Base-by-base conservation (phyloP, 2,329 filamentous ascomycete genomes). In the Fusarium keratoplasticum region DNA sequence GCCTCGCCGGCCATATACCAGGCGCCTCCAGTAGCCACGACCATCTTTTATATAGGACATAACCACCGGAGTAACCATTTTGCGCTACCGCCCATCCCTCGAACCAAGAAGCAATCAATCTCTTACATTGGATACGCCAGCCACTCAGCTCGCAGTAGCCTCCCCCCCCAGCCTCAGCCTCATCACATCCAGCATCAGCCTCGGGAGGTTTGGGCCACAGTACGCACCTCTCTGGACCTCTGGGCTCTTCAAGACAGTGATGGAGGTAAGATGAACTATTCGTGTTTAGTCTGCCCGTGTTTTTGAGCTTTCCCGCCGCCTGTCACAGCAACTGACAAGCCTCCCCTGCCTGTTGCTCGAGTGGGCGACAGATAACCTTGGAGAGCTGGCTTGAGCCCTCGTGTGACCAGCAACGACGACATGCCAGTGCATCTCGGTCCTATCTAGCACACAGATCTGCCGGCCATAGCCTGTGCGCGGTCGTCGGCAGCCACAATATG, bases 211-310 rank as follows among this genome's bases (percentile, higher is more conserved):
- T 66, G 55, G 69, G 36, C 67, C 35, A 59, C 58, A 59, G 57
- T 20, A 74, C 64, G 36, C 27, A 62, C 63, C 11, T 22, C 61
- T 52, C 18, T 52, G 47, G 10, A 33, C 42, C 52, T 29, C 20
- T 36, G 52, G 36, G 31, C 22, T 52, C 31, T 62, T 11, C 35
- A 69, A 54, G 25, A 25, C 25, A 68, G 33, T 62, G 27, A 75
- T 75, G 73, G 73, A 75, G 73, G 73, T 75, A 75, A 73, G 44
- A 61, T 31, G 60, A 36, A 67, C 16, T 42, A 42, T 52, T 59
- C 22, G 55, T 57, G 50, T 47, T 61, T 38, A 31, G 35, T 42
- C 47, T 61, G 67, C 25, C 25, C 59, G 62, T 31, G 38, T 38
- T 61, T 25, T 33, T 52, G 29, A 35, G 33, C 27, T 22, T 52